Evolutionary conservation across 2,329 filamentous ascomycete species (phyloP).

Genomic region (Colletotrichum cordylinicola): DNA sequence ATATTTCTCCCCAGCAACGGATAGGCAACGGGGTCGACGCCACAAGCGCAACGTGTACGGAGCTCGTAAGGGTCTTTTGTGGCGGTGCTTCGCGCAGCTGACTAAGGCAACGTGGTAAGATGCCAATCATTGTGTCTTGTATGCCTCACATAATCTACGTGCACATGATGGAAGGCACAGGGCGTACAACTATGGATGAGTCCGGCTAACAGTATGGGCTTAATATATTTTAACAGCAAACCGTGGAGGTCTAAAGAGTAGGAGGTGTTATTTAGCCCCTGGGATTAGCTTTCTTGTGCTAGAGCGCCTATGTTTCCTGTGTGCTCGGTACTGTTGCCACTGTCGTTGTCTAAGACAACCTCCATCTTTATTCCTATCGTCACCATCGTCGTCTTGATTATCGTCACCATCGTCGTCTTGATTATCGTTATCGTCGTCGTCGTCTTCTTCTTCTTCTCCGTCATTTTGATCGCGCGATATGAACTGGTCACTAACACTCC

Average conservation of each 20-base stretch:
- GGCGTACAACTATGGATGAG: not conserved
- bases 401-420: not conserved
- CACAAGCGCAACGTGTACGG: not conserved
- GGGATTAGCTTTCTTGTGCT: not conserved
- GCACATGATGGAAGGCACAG: not conserved
- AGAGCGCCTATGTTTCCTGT: not conserved
- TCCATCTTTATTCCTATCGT: not conserved
- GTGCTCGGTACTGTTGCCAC: not conserved
- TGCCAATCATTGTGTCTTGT: not conserved
- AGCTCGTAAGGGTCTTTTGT: not conserved
- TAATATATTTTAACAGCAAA: not conserved
- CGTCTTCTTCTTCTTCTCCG: not conserved
- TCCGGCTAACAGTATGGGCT: not conserved
- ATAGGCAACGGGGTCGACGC: not conserved
- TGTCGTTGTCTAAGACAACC: not conserved
- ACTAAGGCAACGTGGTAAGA: not conserved
- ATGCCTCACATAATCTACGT: not conserved
- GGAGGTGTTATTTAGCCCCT: not conserved
- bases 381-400: not conserved
- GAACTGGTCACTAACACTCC: not conserved
- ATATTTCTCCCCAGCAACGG: constrained; percentile 14
- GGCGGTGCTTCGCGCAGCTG: not conserved
- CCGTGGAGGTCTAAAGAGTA: not conserved
- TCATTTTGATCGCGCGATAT: not conserved
- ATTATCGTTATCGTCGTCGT: too few relatives aligned